Percentiles rank a stretch among this genome's conserved stretches.
Evolutionary conservation across 2,329 filamentous ascomycete genomes (phyloP).

Genomic region (Aciculosporium take): DNA sequence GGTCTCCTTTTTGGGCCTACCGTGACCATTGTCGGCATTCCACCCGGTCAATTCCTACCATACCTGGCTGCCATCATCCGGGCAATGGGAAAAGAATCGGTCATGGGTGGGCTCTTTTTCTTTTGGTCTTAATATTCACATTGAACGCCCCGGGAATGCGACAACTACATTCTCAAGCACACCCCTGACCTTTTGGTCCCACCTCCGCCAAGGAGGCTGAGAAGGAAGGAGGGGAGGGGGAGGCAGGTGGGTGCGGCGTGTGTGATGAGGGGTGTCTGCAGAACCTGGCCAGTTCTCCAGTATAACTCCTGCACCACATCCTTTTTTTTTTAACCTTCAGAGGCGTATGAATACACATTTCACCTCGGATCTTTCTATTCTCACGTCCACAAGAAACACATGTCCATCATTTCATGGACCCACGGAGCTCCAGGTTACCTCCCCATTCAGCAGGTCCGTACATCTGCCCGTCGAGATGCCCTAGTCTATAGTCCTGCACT

Average conservation of each 20-base stretch:
- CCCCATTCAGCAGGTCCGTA: conserved; percentile 1
- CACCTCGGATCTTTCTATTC: conserved; percentile 3
- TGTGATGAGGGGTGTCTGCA: conserved; percentile 2
- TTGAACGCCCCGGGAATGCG: conserved; percentile 4
- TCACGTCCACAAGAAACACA: conserved; percentile 4
- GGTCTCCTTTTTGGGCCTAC: not conserved
- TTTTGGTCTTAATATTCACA: not conserved
- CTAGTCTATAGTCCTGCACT: conserved; percentile 3
- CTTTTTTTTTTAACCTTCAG: conserved; percentile 1
- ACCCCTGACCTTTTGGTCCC: conserved; percentile 2
- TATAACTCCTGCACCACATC: not conserved
- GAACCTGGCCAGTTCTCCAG: not conserved
- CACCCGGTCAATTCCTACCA: not conserved
- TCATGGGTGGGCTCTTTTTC: not conserved
- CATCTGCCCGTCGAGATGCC: conserved; percentile 2
- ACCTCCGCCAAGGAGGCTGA: not conserved
- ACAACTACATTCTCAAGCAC: conserved; percentile 4
- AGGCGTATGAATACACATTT: not conserved
- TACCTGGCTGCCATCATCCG: not conserved
- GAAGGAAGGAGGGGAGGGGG: not conserved
- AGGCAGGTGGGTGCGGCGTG: no score
- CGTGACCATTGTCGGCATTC: conserved; percentile 3
- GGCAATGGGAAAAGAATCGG: not conserved
- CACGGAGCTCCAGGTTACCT: conserved; percentile 3
- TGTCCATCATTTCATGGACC: conserved; percentile 4